phyloP scores from a whole-genome alignment of 1,139 yeast species.

The Geotrichum restrictum region DNA sequence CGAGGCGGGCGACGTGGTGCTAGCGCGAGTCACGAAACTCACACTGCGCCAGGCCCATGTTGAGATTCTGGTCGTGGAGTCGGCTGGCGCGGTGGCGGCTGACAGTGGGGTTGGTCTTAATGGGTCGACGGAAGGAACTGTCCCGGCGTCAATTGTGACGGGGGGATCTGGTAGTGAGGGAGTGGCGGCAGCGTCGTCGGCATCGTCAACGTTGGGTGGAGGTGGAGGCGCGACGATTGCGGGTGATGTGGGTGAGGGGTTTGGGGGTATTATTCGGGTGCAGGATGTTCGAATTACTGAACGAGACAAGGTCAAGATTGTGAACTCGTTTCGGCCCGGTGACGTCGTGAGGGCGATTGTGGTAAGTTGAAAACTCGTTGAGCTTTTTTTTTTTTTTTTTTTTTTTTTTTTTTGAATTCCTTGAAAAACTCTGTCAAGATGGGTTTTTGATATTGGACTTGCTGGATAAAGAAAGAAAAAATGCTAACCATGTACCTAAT shows the following conservation, averaged over 20 bases:
- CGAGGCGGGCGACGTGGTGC: conserved; percentile 76
- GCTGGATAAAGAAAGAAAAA: not conserved
- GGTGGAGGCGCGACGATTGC: conserved; percentile 42
- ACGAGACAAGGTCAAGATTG: conserved; percentile 76
- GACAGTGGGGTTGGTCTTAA: conserved; percentile 68
- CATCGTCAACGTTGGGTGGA: conserved; percentile 41
- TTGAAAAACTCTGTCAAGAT: not conserved
- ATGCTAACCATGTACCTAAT: no score
- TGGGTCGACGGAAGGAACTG: conserved; percentile 44
- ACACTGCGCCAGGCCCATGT: conserved; percentile 69
- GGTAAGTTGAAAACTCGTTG: conserved; percentile 9
- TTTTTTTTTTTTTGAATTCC: no score
- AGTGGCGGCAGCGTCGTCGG: conserved; percentile 37
- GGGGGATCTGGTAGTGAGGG: conserved; percentile 35
- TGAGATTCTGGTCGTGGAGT: conserved; percentile 78
- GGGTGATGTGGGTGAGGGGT: conserved; percentile 83
- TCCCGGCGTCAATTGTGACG: conserved; percentile 19
- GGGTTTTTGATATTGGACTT: not conserved
- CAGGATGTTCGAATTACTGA: conserved; percentile 92
- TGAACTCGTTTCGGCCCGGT: conserved; percentile 82
- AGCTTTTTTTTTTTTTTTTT: not conserved
- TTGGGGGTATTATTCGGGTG: conserved; percentile 79
- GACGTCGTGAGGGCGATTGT: conserved; percentile 77
- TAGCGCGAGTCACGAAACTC: conserved; percentile 69
- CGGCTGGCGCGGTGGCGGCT: conserved; percentile 52